Evolutionary conservation across 257 asterid species (phyloP).

Genomic region (Striga asiatica): DNA sequence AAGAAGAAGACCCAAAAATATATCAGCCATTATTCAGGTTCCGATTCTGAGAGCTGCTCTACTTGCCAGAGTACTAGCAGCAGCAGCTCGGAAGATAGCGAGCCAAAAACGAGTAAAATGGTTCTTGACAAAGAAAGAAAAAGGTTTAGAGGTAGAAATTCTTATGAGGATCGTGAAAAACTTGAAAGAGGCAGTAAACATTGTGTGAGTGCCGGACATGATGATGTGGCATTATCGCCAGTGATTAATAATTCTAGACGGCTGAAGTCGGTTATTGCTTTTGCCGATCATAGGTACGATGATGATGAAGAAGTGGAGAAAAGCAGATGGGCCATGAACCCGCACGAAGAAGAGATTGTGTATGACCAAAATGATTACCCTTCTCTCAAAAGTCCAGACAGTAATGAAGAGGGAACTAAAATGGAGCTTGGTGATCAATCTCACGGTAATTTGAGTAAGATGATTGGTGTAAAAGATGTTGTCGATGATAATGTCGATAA

Average conservation of each 20-base stretch:
- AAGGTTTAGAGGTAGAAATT: slow-evolving; percentile 20
- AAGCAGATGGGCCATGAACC: slow-evolving; percentile 31
- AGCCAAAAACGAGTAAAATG: slow-evolving; percentile 13
- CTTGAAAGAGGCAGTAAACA: slow-evolving; percentile 24
- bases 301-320: too few species aligned
- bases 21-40: slow-evolving; percentile 36
- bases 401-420: slow-evolving; percentile 33
- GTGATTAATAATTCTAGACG: slow-evolving; percentile 39
- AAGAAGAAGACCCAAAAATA: slow-evolving; percentile 40
- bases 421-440: slow-evolving; percentile 22
- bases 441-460: too few species aligned
- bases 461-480: slow-evolving; percentile 12
- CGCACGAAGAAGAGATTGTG: slow-evolving; percentile 47
- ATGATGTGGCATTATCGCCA: slow-evolving; percentile 24
- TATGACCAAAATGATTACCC: slow-evolving; percentile 50
- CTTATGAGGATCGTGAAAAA: slow-evolving; percentile 13
- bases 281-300: slow-evolving; percentile 29
- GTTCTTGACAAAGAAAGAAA: slow-evolving; percentile 5
- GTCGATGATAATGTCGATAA: slow-evolving; percentile 4
- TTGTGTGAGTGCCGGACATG: too few species aligned
- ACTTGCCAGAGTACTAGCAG: slow-evolving; percentile 29
- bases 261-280: slow-evolving; percentile 57
- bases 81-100: slow-evolving; percentile 23
- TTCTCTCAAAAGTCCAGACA: slow-evolving; percentile 45
- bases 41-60: slow-evolving; percentile 55